Conservation (phyloP, 1,139 yeast species). For the Lodderomyces metapsilosis region DNA sequence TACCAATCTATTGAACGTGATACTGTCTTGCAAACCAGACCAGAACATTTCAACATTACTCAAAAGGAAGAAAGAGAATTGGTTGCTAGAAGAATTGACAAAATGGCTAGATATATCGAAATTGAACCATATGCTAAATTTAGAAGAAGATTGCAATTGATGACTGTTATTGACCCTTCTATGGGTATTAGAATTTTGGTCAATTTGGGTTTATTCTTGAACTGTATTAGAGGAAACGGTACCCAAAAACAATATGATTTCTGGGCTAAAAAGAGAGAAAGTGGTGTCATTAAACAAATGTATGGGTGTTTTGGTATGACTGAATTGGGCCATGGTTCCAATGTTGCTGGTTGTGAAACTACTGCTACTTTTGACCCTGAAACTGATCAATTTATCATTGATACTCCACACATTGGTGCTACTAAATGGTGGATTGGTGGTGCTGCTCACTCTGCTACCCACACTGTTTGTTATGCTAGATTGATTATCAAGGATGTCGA, state of each 20-base stretch:
- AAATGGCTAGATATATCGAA: constrained; percentile 46
- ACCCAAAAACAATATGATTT: constrained; percentile 55
- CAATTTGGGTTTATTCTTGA: constrained; percentile 49
- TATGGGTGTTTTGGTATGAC: constrained; percentile 96
- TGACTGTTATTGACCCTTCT: constrained; percentile 51
- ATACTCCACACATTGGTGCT: constrained; percentile 88
- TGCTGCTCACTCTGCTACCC: constrained; percentile 92
- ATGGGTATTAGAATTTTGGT: constrained; percentile 50
- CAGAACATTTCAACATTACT: constrained; percentile 38
- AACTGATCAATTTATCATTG: constrained; percentile 66
- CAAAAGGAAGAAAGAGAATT: constrained; percentile 43
- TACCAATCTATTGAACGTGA: constrained; percentile 51
- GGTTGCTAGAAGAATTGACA: constrained; percentile 44
- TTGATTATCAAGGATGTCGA: constrained; percentile 79
- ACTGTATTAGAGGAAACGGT: constrained; percentile 51
- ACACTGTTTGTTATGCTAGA: constrained; percentile 78
- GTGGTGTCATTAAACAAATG: constrained; percentile 59
- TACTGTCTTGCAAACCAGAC: constrained; percentile 40
- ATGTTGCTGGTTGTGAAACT: constrained; percentile 91
- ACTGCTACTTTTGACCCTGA: constrained; percentile 74
- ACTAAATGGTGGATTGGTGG: constrained; percentile 99
- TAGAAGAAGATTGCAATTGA: constrained; percentile 38
- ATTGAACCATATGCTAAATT: constrained; percentile 35
- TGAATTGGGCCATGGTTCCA: constrained; percentile 91
- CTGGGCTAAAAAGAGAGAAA: constrained; percentile 78